A percentile compares a stretch with the other conserved stretches of the same genome.
Evolutionary conservation across 371 early-diverging fungal genomes (phyloP).

Genomic region (Batrachochytrium dendrobatidis): DNA sequence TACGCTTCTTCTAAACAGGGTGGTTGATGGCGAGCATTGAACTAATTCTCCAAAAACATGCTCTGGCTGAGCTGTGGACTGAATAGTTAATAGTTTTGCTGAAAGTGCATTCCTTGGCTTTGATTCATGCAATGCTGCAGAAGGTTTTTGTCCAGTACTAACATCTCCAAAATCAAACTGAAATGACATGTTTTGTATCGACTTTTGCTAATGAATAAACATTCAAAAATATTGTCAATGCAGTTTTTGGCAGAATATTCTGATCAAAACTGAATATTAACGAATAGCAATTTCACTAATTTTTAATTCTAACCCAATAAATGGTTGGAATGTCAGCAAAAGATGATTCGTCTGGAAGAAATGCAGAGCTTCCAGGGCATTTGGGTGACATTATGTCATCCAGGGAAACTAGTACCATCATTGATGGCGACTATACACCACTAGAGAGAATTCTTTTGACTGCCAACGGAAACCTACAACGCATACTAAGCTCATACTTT

Average conservation of each 20-base stretch:
- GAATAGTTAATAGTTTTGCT: too few species aligned
- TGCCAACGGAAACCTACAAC: slow-evolving; percentile 44
- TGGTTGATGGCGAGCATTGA: neutral
- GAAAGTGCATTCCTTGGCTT: too few species aligned
- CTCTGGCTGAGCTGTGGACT: neutral
- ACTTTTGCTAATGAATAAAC: too few species aligned
- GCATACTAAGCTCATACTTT: slow-evolving; percentile 39
- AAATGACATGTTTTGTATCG: slow-evolving; percentile 4
- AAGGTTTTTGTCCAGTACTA: too few species aligned
- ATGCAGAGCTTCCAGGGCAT: neutral
- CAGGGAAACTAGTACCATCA: slow-evolving; percentile 18
- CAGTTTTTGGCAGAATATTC: neutral
- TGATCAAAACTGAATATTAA: neutral
- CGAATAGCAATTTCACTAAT: neutral
- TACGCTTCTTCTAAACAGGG: slow-evolving; percentile 56
- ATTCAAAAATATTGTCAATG: neutral
- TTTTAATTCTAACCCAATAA: neutral
- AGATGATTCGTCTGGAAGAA: neutral
- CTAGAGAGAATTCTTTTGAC: slow-evolving; percentile 40
- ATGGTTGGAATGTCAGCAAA: neutral
- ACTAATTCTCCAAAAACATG: neutral
- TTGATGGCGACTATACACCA: slow-evolving; percentile 27
- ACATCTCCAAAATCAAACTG: slow-evolving; percentile 6
- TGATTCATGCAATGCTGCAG: too few species aligned
- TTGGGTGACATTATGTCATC: slow-evolving; percentile 38